These are phyloP conservation scores for Nakazawaea anatomiae DNA, from an alignment of 805 yeast genomes.

Conservation along the genomic window DNA sequence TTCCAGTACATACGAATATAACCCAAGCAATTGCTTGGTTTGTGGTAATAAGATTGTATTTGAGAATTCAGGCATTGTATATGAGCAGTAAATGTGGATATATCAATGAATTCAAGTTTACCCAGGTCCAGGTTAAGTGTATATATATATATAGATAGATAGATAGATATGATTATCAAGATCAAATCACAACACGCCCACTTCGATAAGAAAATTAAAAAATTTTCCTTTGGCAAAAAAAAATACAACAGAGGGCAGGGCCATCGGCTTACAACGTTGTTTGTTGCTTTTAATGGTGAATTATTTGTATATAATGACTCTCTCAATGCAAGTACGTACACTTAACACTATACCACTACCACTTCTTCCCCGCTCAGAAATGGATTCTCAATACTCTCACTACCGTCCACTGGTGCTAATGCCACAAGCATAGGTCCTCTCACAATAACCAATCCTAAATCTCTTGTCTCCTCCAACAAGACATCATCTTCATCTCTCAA, in stretches of 20 bases:
- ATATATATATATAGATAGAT: no score
- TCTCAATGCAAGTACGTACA: background rate
- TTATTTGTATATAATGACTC: background rate
- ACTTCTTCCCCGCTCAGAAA: conserved; percentile 26
- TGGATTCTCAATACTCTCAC: conserved; percentile 67
- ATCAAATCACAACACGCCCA: background rate
- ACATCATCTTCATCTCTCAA: conserved; percentile 35
- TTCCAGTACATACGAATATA: conserved; percentile 55
- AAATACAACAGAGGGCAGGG: no score
- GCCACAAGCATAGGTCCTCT: conserved; percentile 79
- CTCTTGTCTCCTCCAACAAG: conserved; percentile 53
- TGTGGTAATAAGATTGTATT: conserved; percentile 75
- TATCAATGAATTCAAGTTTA: background rate
- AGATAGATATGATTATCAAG: no score
- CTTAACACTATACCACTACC: background rate
- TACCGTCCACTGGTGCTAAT: conserved; percentile 69
- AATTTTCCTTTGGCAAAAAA: background rate
- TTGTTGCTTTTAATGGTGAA: no score
- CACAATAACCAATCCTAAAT: conserved; percentile 73
- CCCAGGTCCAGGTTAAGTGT: no score
- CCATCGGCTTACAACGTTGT: conserved; percentile 1
- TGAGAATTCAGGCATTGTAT: conserved; percentile 7
- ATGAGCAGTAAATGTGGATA: background rate
- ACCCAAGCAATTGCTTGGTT: conserved; percentile 82
- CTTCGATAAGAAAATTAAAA: background rate